Percentiles rank a stretch among this genome's conserved stretches.
Evolutionary conservation across 2,329 filamentous ascomycete species (phyloP).

Genomic region (Botrytis tulipae): DNA sequence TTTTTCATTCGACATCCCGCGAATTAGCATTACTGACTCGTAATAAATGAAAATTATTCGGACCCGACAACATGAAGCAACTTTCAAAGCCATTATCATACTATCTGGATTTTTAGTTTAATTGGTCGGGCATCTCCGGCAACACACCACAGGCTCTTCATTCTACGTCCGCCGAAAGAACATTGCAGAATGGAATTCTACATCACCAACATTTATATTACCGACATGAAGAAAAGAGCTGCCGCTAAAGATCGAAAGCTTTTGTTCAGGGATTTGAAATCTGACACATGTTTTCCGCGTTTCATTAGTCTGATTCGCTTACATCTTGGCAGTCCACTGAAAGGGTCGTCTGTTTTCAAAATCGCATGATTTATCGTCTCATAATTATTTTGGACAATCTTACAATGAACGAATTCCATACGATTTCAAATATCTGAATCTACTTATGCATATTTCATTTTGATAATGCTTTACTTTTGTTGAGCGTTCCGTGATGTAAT

Average conservation of each 20-base stretch:
- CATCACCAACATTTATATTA: background rate
- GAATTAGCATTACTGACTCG: background rate
- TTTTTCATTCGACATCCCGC: background rate
- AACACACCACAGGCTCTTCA: background rate
- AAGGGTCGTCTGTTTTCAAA: background rate
- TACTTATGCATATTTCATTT: background rate
- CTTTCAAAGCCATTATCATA: background rate
- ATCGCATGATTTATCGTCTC: constrained; percentile 21
- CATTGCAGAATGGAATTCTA: background rate
- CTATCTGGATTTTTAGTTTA: background rate
- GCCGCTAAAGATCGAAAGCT: background rate
- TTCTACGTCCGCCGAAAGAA: background rate
- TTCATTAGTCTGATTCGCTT: background rate
- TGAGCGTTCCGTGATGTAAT: background rate
- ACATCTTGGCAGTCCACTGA: constrained; percentile 6
- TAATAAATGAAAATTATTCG: background rate
- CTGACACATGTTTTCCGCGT: background rate
- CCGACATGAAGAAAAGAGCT: background rate
- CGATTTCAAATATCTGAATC: background rate
- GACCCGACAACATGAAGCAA: background rate
- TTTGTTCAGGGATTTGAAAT: background rate
- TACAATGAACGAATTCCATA: background rate
- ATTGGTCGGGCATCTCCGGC: background rate
- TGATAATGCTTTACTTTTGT: background rate
- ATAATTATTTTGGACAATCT: background rate